Conservation (phyloP, 2,329 filamentous ascomycete species). For the Xylariomycetidae sp. region DNA sequence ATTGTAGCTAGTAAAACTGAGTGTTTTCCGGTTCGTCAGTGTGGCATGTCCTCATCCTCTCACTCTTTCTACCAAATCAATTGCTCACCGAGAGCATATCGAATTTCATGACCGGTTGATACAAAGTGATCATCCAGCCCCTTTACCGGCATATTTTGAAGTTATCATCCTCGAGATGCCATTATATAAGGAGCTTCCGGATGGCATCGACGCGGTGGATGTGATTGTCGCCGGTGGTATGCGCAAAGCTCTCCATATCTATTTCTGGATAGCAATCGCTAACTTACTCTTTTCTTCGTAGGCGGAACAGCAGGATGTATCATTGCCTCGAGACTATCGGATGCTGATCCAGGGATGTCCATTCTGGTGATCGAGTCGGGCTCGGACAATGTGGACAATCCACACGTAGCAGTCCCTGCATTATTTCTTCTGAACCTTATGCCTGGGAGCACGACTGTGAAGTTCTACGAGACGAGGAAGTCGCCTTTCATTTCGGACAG, state of each 20-base stretch:
- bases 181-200: not conserved
- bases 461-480: slow-evolving; percentile 39
- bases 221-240: not conserved
- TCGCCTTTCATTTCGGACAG: slow-evolving; percentile 36
- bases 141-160: too few relatives aligned
- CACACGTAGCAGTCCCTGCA: not conserved
- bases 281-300: not conserved
- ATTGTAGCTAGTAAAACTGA: too few relatives aligned
- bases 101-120: too few relatives aligned
- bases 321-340: not conserved
- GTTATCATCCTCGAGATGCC: too few relatives aligned
- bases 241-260: not conserved
- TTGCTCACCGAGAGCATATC: too few relatives aligned
- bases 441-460: slow-evolving; percentile 23
- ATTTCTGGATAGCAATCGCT: not conserved
- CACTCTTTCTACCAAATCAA: too few relatives aligned
- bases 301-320: not conserved
- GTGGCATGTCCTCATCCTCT: too few relatives aligned
- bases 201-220: not conserved
- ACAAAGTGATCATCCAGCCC: too few relatives aligned
- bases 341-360: not conserved
- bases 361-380: not conserved
- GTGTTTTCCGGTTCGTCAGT: too few relatives aligned
- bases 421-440: not conserved
- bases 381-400: not conserved